Conservation (phyloP, 2,329 filamentous ascomycete species). For the Graphiopsis chlorocephala region DNA sequence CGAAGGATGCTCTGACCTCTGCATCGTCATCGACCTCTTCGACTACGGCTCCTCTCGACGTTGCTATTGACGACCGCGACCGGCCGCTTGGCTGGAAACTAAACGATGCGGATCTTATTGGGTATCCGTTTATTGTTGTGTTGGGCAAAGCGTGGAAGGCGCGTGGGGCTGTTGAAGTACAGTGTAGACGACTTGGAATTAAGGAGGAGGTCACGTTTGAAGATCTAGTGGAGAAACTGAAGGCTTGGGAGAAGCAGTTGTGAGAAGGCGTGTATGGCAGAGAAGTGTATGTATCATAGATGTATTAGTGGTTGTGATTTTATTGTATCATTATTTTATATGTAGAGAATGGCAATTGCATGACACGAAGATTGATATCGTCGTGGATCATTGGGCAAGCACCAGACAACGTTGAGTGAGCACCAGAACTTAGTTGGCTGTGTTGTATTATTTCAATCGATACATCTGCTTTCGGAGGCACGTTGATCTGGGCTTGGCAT, state of each 20-base stretch:
- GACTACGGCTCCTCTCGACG: conserved; percentile 47
- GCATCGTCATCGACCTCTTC: neutral
- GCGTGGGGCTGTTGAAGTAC: conserved; percentile 64
- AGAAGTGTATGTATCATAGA: too few species aligned
- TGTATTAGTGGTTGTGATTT: too few species aligned
- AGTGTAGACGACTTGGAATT: conserved; percentile 67
- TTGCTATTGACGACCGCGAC: conserved; percentile 67
- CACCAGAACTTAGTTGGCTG: too few species aligned
- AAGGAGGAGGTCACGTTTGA: conserved; percentile 49
- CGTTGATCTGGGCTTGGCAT: neutral
- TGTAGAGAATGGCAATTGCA: neutral
- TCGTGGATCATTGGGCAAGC: too few species aligned
- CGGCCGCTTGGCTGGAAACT: conserved; percentile 78
- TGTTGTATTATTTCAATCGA: too few species aligned
- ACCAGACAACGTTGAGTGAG: too few species aligned
- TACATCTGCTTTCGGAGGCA: neutral
- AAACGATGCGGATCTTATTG: conserved; percentile 82
- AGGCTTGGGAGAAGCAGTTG: neutral
- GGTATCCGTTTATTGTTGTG: conserved; percentile 80
- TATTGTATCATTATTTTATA: neutral
- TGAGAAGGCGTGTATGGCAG: neutral
- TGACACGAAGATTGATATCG: neutral
- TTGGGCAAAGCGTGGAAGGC: conserved; percentile 69
- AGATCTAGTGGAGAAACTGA: conserved; percentile 10
- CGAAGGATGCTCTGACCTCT: neutral